These are phyloP conservation scores for Sextonia rubra DNA, from an alignment of 164 flowering plant species.

Conservation along the genomic window DNA sequence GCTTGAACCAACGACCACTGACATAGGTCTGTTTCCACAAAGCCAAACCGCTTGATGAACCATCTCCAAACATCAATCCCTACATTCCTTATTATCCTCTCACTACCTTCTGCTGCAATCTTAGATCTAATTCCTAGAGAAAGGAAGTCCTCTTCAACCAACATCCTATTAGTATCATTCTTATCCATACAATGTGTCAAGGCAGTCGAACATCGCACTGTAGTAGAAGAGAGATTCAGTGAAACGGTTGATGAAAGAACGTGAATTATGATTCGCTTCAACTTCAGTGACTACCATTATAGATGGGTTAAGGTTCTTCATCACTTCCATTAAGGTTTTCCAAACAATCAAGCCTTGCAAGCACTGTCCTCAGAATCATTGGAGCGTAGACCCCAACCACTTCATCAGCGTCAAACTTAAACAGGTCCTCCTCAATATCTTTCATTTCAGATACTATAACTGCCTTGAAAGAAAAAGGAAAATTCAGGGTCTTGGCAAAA, in stretches of 20 bases:
- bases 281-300: slow-evolving; percentile 40
- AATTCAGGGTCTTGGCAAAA: slow-evolving; percentile 34
- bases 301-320: slow-evolving; percentile 32
- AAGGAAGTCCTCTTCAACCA: slow-evolving; percentile 22
- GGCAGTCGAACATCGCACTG: slow-evolving; percentile 42
- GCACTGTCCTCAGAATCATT: slow-evolving; percentile 8
- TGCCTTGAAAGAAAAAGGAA: slow-evolving; percentile 32
- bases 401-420: slow-evolving; percentile 41
- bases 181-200: slow-evolving; percentile 32
- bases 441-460: slow-evolving; percentile 28
- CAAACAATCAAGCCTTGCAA: not conserved
- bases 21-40: slow-evolving; percentile 46
- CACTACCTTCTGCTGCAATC: slow-evolving; percentile 44
- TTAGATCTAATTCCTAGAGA: slow-evolving; percentile 36
- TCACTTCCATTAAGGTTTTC: slow-evolving; percentile 14
- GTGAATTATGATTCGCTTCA: slow-evolving; percentile 45
- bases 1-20: slow-evolving; percentile 37
- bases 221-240: slow-evolving; percentile 41
- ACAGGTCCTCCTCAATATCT: slow-evolving; percentile 32
- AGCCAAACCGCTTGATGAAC: slow-evolving; percentile 38
- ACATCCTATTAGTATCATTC: slow-evolving; percentile 22
- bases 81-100: slow-evolving; percentile 37
- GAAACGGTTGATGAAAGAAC: slow-evolving; percentile 37
- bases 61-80: slow-evolving; percentile 42
- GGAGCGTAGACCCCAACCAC: slow-evolving; percentile 28